Percentiles rank a stretch among this genome's conserved stretches.
phyloP scores from a whole-genome alignment of 2,329 filamentous ascomycete genomes.

The Orbilia javanica region DNA sequence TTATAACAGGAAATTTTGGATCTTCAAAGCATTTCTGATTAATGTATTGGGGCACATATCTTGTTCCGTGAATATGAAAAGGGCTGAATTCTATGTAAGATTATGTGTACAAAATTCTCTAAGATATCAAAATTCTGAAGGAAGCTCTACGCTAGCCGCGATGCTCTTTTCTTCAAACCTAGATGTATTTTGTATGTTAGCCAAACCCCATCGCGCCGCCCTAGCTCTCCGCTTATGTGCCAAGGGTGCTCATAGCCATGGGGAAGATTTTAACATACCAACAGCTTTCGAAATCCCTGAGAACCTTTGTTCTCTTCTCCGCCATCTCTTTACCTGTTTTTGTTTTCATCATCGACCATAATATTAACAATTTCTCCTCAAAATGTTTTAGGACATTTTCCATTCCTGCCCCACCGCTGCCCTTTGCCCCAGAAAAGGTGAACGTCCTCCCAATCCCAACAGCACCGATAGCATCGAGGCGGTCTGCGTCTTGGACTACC shows the following conservation, averaged over 20 bases:
- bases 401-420: conserved; percentile 68
- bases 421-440: conserved; percentile 78
- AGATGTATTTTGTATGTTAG: background rate
- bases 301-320: conserved; percentile 67
- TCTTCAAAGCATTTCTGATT: background rate
- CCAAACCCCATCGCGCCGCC: no score
- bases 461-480: conserved; percentile 89
- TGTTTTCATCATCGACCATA: conserved; percentile 75
- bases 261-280: conserved; percentile 64
- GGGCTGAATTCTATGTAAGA: no score
- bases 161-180: conserved; percentile 56
- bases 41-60: no score
- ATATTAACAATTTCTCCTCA: conserved; percentile 77
- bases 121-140: background rate
- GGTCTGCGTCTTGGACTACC: conserved; percentile 91
- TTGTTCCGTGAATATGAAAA: no score
- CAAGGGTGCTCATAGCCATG: no score
- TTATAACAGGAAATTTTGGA: background rate
- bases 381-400: conserved; percentile 79
- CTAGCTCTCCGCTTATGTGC: no score
- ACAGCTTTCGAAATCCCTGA: conserved; percentile 69
- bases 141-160: conserved; percentile 41
- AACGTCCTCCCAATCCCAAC: conserved; percentile 85
- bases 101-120: background rate
- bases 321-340: conserved; percentile 69